Conservation (phyloP, 768 basidiomycete genomes). For the Amanita thiersii region DNA sequence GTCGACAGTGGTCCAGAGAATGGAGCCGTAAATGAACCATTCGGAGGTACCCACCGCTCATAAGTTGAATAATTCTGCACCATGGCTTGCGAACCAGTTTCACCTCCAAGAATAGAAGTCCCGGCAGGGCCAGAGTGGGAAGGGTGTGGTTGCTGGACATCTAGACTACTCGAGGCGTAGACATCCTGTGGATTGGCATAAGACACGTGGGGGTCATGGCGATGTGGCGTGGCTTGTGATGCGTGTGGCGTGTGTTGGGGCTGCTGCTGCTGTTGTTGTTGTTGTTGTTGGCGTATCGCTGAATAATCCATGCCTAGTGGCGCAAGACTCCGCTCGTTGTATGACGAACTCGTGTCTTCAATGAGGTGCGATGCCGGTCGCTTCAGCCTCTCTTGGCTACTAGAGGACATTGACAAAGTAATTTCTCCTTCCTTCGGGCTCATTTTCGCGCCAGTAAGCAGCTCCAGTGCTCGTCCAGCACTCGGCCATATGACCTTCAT, state of each 20-base stretch:
- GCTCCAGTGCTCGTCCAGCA: slow-evolving; percentile 65
- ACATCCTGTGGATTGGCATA: not conserved
- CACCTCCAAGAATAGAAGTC: not conserved
- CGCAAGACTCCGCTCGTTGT: slow-evolving; percentile 4
- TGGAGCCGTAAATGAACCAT: slow-evolving; percentile 21
- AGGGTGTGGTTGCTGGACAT: not conserved
- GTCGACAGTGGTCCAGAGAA: slow-evolving; percentile 52
- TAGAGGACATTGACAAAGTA: slow-evolving; percentile 13
- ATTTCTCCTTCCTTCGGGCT: slow-evolving; percentile 18
- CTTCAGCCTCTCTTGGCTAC: slow-evolving; percentile 36
- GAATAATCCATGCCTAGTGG: not conserved
- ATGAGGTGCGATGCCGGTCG: slow-evolving; percentile 49
- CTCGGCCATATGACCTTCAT: slow-evolving; percentile 74
- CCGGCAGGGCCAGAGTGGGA: not conserved
- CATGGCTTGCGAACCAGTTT: not conserved
- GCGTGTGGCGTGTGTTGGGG: not conserved
- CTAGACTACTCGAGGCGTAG: not conserved
- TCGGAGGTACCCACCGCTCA: slow-evolving; percentile 34
- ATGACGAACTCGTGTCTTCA: slow-evolving; percentile 25
- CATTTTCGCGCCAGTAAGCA: slow-evolving; percentile 57
- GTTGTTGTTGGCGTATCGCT: slow-evolving; percentile 1
- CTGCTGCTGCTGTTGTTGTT: not conserved
- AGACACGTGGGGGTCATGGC: not conserved
- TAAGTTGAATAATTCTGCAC: slow-evolving; percentile 20
- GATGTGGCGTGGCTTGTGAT: not conserved